Evolutionary conservation across 805 yeast species (phyloP), one percentile per base, ranked within the genome.

Genomic region (Wickerhamomyces alni): DNA sequence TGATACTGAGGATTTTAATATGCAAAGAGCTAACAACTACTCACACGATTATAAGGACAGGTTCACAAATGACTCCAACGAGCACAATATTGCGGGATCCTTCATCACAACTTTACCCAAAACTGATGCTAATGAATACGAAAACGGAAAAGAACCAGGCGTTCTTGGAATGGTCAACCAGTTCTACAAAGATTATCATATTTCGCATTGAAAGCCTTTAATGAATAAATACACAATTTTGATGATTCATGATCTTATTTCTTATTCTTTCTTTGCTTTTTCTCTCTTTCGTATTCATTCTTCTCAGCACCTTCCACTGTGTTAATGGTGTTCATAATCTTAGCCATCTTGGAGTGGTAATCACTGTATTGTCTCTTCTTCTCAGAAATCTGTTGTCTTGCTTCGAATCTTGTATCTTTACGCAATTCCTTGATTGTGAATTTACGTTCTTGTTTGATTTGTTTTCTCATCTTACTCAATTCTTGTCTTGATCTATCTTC

Each of bases 251-350:
- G n/a, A n/a, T n/a, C n/a, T 13, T 48, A 62, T 43, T 58, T 62
- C 50, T 70, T 69, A 30, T 70, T 66, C 57, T 74, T 75, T 53
- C 88, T 74, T 44, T 68, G 66, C 58, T 73, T 78, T 70, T 77
- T 84, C 57, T 89, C 97, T 44, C 88, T 74, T 58, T 88, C 96
- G 62, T 91, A 91, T 51, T 80, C 81, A 60, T 93, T 89, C 72
- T 87, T 85, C 58, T 87, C 97, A 5, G 93, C 86, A 56, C 98
- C 98, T 69, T 91, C 97, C 52, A 83, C 88, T 5, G 96, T 88
- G 46, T 84, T 85, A 55, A 93, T 87, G 40, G 89, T 77, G 52
- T 89, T 85, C 58, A 83, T 80, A 58, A 93, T 82, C 50, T 75
- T 75, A 33, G 94, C 84, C 87, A 93, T 86, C 70, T 87, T 89